Evolutionary conservation across 192 early-diverging fungal species (phyloP).

Genomic region (Linnemannia schmuckeri): DNA sequence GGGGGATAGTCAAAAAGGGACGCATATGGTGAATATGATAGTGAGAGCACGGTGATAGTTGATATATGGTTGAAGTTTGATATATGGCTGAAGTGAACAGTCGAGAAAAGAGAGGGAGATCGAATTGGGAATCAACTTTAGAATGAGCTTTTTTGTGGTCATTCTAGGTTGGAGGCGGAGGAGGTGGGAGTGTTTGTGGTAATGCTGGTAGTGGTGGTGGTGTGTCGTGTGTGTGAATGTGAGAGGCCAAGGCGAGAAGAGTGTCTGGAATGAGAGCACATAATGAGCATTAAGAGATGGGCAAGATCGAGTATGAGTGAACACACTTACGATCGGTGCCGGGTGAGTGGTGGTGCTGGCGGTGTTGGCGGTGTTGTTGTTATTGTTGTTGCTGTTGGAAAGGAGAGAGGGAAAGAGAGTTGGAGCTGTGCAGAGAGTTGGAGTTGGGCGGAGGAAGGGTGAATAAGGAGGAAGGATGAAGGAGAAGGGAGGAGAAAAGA

Average conservation of each 20-base stretch:
- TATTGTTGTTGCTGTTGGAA: background rate
- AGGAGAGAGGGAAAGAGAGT: background rate
- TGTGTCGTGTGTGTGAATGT: background rate
- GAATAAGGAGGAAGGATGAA: background rate
- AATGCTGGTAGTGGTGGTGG: background rate
- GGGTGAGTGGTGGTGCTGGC: background rate
- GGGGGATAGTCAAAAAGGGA: background rate
- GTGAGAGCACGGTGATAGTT: background rate
- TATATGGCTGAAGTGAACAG: background rate
- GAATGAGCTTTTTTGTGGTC: background rate
- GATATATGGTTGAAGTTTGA: background rate
- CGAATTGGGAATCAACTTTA: background rate
- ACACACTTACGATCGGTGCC: background rate
- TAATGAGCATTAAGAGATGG: too few species aligned
- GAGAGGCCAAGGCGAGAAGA: background rate
- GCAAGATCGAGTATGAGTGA: too few species aligned
- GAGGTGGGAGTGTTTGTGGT: background rate
- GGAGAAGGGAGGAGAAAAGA: background rate
- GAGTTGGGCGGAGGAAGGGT: background rate
- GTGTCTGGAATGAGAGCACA: background rate
- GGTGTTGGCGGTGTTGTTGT: background rate
- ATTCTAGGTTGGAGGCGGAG: background rate
- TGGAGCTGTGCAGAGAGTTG: background rate
- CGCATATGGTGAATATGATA: background rate
- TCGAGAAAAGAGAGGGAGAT: background rate